Evolutionary conservation across 2,329 filamentous ascomycete species (phyloP), one percentile per base, ranked within the genome.

Genomic region (Cytospora mali): DNA sequence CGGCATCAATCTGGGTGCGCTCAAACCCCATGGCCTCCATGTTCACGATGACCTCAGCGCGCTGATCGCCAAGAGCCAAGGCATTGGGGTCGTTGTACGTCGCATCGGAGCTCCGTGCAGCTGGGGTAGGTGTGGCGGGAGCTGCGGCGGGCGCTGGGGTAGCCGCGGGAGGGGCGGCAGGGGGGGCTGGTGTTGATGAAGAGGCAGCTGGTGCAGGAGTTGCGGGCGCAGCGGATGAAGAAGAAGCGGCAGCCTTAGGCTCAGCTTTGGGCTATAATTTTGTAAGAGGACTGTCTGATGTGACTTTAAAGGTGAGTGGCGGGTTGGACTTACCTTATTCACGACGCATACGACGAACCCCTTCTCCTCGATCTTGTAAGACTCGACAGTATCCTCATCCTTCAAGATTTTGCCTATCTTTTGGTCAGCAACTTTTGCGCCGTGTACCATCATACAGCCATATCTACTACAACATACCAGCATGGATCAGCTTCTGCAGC

Each of bases 261-360:
- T 82, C 76, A 52, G 87, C 78, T 81, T 97, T 97, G 68, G 91
- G 90, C 87, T 94, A 39, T 46, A 52, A 48, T 28, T 63, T 29
- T 73, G 63, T 58, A 57, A 57, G 55, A 58, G 35, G 56, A 64
- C 68, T 58, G 54, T 54, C 60, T 59, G 61, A 64, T 31, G 53
- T 11, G 29, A 27, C 33, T 21, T 61, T 42, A 61, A 46, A 61
- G 59, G 61, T 53, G 27, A 42, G 39, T 14, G 51, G 49, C 33
- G 49, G 62, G 29, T 6, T 35, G 62, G 60, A 66, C 77, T 67
- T 81, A 96, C 93, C 91, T 98, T 98, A 75, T 92, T 92, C 71
- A 96, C 89, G 88, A 99, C 97, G 81, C 95, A 99, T 65, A 99
- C 95, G 72, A 99, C 93, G 76, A 98, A 99, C 42, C 95, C 95